Evolutionary conservation across 208 protist species (phyloP).

Genomic region (Wallacemonas rigidus): DNA sequence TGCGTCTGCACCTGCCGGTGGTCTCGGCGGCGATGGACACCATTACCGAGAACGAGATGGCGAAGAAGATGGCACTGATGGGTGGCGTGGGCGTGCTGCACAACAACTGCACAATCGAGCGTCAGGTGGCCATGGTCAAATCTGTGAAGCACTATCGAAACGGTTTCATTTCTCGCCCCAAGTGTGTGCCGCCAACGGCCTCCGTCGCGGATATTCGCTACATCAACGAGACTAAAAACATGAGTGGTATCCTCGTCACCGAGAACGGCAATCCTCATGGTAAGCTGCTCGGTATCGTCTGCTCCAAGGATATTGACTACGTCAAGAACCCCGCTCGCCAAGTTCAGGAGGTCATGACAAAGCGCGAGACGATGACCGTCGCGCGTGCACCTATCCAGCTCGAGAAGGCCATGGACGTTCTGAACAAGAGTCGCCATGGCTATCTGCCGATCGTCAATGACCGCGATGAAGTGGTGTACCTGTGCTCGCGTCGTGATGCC

Average conservation of each 20-base stretch:
- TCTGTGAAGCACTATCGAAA: constrained; percentile 96
- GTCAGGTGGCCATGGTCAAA: constrained; percentile 93
- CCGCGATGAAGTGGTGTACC: constrained; percentile 87
- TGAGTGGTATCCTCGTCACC: constrained; percentile 97
- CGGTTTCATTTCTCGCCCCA: constrained; percentile 97
- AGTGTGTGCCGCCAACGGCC: constrained; percentile 82
- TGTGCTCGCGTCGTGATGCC: constrained; percentile 89
- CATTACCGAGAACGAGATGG: constrained; percentile 93
- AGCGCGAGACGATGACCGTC: constrained; percentile 78
- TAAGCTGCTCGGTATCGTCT: constrained; percentile 97
- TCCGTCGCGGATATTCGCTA: constrained; percentile 88
- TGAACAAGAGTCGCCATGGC: constrained; percentile 92
- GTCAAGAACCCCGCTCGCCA: constrained; percentile 83
- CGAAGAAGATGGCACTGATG: constrained; percentile 90
- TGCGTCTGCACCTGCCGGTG: constrained; percentile 92
- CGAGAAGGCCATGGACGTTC: constrained; percentile 94
- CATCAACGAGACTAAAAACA: constrained; percentile 93
- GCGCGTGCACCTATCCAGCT: constrained; percentile 86
- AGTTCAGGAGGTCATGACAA: constrained; percentile 89
- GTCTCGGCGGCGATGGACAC: constrained; percentile 97
- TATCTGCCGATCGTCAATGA: constrained; percentile 98
- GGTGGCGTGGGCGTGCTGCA: constrained; percentile 97
- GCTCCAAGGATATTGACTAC: constrained; percentile 97
- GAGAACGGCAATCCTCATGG: constrained; percentile 92
- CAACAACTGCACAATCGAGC: constrained; percentile 93